These are phyloP conservation scores for Trichophyton rubrum DNA, from an alignment of 2,329 filamentous ascomycete species.

Conservation along the genomic window DNA sequence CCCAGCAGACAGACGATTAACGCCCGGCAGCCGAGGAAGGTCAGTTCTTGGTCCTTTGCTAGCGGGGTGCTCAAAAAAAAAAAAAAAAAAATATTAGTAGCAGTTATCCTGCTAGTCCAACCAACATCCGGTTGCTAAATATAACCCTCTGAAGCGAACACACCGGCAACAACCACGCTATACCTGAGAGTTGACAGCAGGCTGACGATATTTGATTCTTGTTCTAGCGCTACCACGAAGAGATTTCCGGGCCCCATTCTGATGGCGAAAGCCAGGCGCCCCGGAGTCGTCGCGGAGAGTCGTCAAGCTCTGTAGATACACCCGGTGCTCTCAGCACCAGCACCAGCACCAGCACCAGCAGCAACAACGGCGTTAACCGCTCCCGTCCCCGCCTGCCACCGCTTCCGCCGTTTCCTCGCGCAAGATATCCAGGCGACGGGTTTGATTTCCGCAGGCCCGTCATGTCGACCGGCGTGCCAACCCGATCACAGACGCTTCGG, in stretches of 20 bases:
- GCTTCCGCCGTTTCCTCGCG: conserved; percentile 22
- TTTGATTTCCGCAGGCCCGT: conserved; percentile 43
- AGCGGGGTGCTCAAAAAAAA: neutral
- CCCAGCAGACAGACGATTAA: conserved; percentile 26
- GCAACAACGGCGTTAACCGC: neutral
- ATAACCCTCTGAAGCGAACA: neutral
- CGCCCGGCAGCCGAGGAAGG: conserved; percentile 27
- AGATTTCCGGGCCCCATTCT: conserved; percentile 25
- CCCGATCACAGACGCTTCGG: conserved; percentile 11
- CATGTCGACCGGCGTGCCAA: conserved; percentile 28
- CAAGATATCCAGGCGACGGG: conserved; percentile 40
- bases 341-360: neutral
- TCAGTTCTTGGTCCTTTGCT: conserved; percentile 13
- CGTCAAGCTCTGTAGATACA: conserved; percentile 6
- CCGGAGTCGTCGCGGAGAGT: conserved; percentile 13
- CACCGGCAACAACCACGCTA: neutral
- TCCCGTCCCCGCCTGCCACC: conserved; percentile 2
- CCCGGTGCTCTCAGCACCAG: neutral
- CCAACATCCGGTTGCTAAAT: neutral
- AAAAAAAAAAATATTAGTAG: neutral
- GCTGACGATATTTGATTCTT: conserved; percentile 13
- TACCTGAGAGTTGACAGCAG: conserved; percentile 5
- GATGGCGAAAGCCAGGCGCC: conserved; percentile 17
- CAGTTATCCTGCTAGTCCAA: no score
- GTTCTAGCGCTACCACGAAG: conserved; percentile 23